phyloP scores from a whole-genome alignment of 1,284 basidiomycete species.

The Stereum hirsutum region DNA sequence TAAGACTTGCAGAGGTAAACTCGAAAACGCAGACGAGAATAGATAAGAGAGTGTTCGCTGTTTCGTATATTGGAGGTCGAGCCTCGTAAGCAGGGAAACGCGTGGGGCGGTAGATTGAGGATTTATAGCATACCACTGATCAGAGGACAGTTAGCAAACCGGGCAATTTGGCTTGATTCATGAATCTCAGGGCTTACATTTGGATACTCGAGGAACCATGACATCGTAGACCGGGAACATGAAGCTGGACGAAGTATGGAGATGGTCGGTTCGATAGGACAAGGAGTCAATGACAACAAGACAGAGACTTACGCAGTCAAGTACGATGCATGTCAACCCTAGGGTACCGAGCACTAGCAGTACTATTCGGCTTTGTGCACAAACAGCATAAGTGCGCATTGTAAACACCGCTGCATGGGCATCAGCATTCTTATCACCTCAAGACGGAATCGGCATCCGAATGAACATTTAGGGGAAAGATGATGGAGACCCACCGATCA shows the following conservation, averaged over 20 bases:
- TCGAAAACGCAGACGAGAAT: conserved; percentile 22
- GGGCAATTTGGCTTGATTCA: no score
- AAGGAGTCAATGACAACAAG: no score
- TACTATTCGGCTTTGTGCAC: conserved; percentile 16
- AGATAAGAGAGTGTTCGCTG: conserved; percentile 19
- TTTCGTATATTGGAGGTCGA: no score
- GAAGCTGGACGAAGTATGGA: conserved; percentile 12
- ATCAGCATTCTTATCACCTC: no score
- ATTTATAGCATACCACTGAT: no score
- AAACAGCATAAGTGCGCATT: conserved; percentile 24
- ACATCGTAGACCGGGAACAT: conserved; percentile 14
- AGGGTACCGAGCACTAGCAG: conserved; percentile 17
- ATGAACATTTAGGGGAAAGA: no score
- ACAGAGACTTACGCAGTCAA: conserved; percentile 25
- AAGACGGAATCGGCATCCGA: no score
- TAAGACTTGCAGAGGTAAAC: conserved; percentile 17
- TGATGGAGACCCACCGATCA: background rate
- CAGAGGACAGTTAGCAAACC: no score
- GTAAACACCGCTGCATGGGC: conserved; percentile 22
- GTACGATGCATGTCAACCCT: conserved; percentile 17
- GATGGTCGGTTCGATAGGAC: conserved; percentile 6
- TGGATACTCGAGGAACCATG: conserved; percentile 13
- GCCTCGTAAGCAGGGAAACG: background rate
- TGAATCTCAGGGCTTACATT: conserved; percentile 8
- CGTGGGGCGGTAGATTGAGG: no score